Evolutionary conservation across 257 asterid species (phyloP), one percentile per base, ranked within the genome.

Genomic region (Orobanche coerulescens): DNA sequence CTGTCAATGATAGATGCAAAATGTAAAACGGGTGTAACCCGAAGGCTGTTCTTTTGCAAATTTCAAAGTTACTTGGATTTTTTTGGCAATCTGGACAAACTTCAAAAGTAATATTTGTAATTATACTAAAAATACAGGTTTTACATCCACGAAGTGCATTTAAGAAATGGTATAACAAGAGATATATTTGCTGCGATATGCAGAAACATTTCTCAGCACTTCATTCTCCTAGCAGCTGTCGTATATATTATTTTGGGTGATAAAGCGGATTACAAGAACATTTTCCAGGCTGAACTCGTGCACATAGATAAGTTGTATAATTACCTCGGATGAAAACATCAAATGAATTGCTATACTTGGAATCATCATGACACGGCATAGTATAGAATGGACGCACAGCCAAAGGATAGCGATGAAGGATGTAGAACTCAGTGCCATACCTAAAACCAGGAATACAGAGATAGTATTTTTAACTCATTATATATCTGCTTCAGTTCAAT

Each of bases 381-480:
- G 95, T 92, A 53, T 88, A 92, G 77, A 92, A 88, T 23, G 98
- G 98, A 14, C 96, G 84, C 66, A 86, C 86, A 55, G 89, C 93
- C 56, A 72, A 67, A 61, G 96, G 98, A 64, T 88, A 92, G 25
- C 92, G 92, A 58, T 92, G 94, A 71, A 88, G 96, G 46, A 92
- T 88, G 82, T 85, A 92, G 88, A 88, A 92, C 71, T 92, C 98
- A 19, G 98, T 92, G 62, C 71, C 88, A 63, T 86, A 88, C 78
- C 96, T 92, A 70, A 56, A 71, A 40, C 56, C n/a, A 63, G 34
- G 53, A 53, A 59, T 22, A 50, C 33, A 31, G 6, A 51, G 19
- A 64, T 30, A 11, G 50, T 15, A 28, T 14, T 42, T 13, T 42
- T n/a, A 13, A n/a, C 68, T 12, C 5, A 33, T 20, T 14, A 5